Percentiles rank a stretch among this genome's conserved stretches.
phyloP scores from a whole-genome alignment of 176 grass and related monocot genomes.

The Hordeum marinum region DNA sequence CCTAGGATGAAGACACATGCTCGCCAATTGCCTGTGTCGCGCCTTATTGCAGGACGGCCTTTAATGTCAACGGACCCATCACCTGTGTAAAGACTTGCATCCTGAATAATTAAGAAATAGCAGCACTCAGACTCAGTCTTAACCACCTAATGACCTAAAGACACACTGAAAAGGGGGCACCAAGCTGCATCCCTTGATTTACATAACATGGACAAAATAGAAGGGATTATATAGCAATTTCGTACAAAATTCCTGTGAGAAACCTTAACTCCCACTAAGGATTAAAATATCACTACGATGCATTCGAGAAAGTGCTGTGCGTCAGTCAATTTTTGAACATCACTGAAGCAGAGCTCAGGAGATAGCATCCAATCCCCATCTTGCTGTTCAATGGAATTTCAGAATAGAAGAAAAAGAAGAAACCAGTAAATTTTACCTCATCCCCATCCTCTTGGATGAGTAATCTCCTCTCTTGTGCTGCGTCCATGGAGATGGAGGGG shows the following conservation, averaged over 20 bases:
- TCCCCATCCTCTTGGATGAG: slow-evolving; percentile 18
- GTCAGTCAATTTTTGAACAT: background rate
- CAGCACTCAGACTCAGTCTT: background rate
- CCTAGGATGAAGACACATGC: slow-evolving; percentile 65
- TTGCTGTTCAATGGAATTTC: background rate
- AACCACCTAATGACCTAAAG: background rate
- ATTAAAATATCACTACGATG: background rate
- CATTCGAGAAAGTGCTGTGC: background rate
- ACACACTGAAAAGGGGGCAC: background rate
- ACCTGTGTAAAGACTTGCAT: slow-evolving; percentile 35
- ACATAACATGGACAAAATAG: background rate
- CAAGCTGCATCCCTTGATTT: background rate
- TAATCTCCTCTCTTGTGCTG: background rate
- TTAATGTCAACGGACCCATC: slow-evolving; percentile 58
- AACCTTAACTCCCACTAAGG: background rate
- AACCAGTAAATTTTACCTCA: background rate
- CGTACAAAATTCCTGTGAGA: background rate
- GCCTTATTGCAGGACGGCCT: slow-evolving; percentile 39
- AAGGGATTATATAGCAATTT: background rate
- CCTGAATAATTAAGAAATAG: slow-evolving; percentile 29
- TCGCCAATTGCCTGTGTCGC: slow-evolving; percentile 54
- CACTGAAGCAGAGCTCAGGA: background rate
- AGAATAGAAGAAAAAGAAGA: background rate
- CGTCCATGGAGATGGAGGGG: slow-evolving; percentile 31
- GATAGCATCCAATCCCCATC: background rate